Conservation (phyloP, 768 basidiomycete genomes). For the Russula vinacea region DNA sequence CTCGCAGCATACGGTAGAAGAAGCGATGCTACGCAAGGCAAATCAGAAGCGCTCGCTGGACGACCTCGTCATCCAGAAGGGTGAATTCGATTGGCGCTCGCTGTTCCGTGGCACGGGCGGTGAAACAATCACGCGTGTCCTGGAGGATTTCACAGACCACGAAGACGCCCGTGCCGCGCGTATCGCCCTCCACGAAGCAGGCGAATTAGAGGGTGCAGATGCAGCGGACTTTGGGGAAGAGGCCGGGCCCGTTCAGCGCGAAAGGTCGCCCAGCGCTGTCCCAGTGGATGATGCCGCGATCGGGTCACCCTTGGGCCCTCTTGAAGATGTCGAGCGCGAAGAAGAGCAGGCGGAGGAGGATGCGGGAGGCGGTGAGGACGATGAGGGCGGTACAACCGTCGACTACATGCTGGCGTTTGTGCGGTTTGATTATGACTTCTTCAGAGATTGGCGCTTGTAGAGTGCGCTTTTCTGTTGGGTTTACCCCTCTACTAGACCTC, state of each 20-base stretch:
- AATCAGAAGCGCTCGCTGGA: conserved; percentile 94
- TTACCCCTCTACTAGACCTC: background rate
- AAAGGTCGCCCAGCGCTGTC: conserved; percentile 22
- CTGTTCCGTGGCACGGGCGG: conserved; percentile 62
- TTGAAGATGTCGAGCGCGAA: conserved; percentile 20
- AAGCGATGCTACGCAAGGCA: conserved; percentile 95
- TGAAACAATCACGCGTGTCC: conserved; percentile 54
- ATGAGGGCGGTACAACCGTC: conserved; percentile 68
- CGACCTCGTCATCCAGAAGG: conserved; percentile 86
- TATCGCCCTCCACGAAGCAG: conserved; percentile 70
- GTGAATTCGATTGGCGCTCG: conserved; percentile 92
- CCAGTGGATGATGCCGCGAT: conserved; percentile 21
- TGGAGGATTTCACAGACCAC: conserved; percentile 83
- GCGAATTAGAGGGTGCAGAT: conserved; percentile 70
- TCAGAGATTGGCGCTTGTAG: conserved; percentile 67
- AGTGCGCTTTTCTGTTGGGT: conserved; percentile 1
- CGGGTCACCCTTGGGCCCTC: conserved; percentile 11
- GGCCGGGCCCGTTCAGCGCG: conserved; percentile 21
- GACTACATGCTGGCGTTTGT: conserved; percentile 83
- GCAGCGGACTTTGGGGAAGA: conserved; percentile 71
- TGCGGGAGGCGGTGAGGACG: conserved; percentile 37
- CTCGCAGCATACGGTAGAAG: conserved; percentile 86
- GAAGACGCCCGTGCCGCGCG: conserved; percentile 84
- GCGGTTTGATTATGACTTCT: conserved; percentile 60
- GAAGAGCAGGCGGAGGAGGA: conserved; percentile 31